phyloP scores from a whole-genome alignment of 1,284 basidiomycete genomes.

The Tilletia horrida region DNA sequence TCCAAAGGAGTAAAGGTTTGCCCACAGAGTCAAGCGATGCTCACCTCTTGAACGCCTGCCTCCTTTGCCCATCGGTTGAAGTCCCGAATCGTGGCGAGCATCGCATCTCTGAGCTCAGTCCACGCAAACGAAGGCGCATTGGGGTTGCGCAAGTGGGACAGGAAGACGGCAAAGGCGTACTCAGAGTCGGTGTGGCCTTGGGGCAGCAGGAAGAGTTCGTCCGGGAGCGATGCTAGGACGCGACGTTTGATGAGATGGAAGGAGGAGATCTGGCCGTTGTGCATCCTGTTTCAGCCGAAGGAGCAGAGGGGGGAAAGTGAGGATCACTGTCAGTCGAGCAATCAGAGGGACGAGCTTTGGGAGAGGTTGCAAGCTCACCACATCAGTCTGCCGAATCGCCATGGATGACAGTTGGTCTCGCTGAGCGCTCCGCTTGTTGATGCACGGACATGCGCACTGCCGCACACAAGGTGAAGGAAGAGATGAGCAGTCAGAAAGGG shows the following conservation, averaged over 20 bases:
- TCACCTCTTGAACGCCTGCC: slow-evolving; percentile 36
- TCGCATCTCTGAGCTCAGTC: slow-evolving; percentile 37
- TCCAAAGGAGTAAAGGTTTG: neutral
- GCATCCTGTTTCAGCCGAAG: slow-evolving; percentile 34
- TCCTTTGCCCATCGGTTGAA: slow-evolving; percentile 44
- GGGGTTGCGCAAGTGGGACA: slow-evolving; percentile 40
- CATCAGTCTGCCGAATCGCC: slow-evolving; percentile 49
- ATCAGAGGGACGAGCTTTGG: neutral
- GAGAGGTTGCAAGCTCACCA: slow-evolving; percentile 23
- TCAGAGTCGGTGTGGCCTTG: slow-evolving; percentile 51
- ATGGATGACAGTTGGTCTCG: slow-evolving; percentile 52
- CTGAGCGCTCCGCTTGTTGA: slow-evolving; percentile 45
- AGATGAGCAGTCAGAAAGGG: neutral
- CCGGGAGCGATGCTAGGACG: slow-evolving; percentile 37
- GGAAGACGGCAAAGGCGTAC: slow-evolving; percentile 47
- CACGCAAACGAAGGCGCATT: slow-evolving; percentile 30
- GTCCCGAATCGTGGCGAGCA: slow-evolving; percentile 45
- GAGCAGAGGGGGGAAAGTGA: neutral
- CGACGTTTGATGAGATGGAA: slow-evolving; percentile 45
- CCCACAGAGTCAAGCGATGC: neutral
- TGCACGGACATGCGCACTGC: slow-evolving; percentile 42
- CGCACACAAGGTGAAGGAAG: neutral
- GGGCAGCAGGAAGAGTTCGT: slow-evolving; percentile 44
- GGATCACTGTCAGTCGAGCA: neutral
- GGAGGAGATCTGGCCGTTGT: slow-evolving; percentile 49